A percentile compares a stretch with the other conserved stretches of the same genome.
Conservation (phyloP, 805 yeast genomes). For the Teunomyces barrocoloradensis region DNA sequence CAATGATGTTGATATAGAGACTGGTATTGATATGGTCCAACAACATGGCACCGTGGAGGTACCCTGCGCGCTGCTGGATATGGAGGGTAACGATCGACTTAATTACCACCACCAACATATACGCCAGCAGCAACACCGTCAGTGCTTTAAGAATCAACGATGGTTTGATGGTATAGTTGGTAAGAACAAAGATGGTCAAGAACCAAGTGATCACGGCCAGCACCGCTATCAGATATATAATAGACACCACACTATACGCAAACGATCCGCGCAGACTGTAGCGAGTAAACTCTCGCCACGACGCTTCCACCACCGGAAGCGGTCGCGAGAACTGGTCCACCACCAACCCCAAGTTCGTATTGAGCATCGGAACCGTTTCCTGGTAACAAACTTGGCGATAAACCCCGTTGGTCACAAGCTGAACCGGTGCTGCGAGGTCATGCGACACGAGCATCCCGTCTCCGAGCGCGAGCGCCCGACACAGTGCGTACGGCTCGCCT, state of each 20-base stretch:
- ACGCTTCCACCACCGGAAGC: conserved; percentile 42
- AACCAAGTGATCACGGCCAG: conserved; percentile 65
- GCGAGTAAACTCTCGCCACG: conserved; percentile 49
- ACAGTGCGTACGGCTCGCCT: conserved; percentile 26
- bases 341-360: conserved; percentile 35
- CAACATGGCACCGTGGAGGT: conserved; percentile 42
- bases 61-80: conserved; percentile 46
- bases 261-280: conserved; percentile 41
- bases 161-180: conserved; percentile 64
- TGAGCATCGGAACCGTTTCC: conserved; percentile 34
- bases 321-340: conserved; percentile 23
- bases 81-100: conserved; percentile 46
- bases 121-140: conserved; percentile 52
- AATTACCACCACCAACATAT: conserved; percentile 50
- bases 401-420: conserved; percentile 19
- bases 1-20: conserved; percentile 51
- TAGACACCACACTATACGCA: conserved; percentile 57
- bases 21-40: conserved; percentile 44
- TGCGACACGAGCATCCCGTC: conserved; percentile 36
- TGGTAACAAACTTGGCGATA: conserved; percentile 34
- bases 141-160: conserved; percentile 50
- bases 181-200: conserved; percentile 59
- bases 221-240: conserved; percentile 59
- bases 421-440: conserved; percentile 16
- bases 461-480: conserved; percentile 26